Evolutionary conservation across 139 green algal species (phyloP).

Genomic region (Penium margaritaceum): DNA sequence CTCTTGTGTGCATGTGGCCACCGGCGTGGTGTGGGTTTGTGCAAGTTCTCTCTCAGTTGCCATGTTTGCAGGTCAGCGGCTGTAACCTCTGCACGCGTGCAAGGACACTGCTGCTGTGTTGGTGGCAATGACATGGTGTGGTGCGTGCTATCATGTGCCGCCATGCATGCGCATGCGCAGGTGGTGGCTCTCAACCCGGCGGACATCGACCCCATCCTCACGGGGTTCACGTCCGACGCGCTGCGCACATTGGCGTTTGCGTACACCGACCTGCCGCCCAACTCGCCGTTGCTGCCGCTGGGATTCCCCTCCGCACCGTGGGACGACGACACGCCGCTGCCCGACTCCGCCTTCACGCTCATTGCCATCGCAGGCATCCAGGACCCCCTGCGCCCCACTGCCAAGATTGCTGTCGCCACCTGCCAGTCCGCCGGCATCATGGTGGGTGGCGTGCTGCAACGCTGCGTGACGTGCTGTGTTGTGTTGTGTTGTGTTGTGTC

Average conservation of each 20-base stretch:
- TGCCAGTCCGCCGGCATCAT: conserved; percentile 29
- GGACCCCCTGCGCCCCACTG: conserved; percentile 76
- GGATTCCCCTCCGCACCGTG: background rate
- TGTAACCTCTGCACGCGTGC: too few relatives aligned
- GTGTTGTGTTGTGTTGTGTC: too few relatives aligned
- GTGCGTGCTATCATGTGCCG: too few relatives aligned
- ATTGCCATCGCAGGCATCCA: conserved; percentile 36
- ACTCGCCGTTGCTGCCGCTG: conserved; percentile 1
- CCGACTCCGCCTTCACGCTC: conserved; percentile 14
- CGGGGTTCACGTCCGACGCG: conserved; percentile 20
- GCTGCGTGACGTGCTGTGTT: too few relatives aligned
- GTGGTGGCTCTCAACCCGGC: background rate
- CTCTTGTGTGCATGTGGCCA: background rate
- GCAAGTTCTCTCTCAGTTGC: too few relatives aligned
- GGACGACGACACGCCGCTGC: conserved; percentile 4
- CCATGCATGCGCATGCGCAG: background rate
- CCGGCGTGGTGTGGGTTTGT: too few relatives aligned
- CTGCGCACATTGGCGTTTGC: conserved; percentile 31
- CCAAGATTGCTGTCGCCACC: conserved; percentile 63
- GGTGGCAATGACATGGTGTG: too few relatives aligned
- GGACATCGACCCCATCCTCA: background rate
- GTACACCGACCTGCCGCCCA: conserved; percentile 24
- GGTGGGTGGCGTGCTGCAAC: too few relatives aligned
- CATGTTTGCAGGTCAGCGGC: too few relatives aligned
- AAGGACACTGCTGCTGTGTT: too few relatives aligned